Percentiles rank a stretch among this genome's conserved stretches.
phyloP scores from a whole-genome alignment of 73 alveolate genomes.

The Strombidium stylifer region DNA sequence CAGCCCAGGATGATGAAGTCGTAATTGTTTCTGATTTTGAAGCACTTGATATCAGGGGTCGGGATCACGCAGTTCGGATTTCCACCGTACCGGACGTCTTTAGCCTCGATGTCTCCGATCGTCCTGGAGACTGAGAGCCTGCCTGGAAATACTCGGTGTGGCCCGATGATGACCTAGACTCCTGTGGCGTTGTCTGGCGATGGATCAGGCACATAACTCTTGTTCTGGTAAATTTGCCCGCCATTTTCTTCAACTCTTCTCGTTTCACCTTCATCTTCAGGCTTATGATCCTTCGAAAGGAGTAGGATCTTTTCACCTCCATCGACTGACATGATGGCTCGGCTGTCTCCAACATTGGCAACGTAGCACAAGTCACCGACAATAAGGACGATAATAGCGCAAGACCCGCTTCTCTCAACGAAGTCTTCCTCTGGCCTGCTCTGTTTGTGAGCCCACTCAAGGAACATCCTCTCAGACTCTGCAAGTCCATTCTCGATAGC shows the following conservation, averaged over 20 bases:
- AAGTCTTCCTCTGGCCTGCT: slow-evolving; percentile 34
- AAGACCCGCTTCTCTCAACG: slow-evolving; percentile 71
- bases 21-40: slow-evolving; percentile 5
- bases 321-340: slow-evolving; percentile 67
- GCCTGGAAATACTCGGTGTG: slow-evolving; percentile 68
- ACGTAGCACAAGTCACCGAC: slow-evolving; percentile 77
- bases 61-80: slow-evolving; percentile 49
- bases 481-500: slow-evolving; percentile 91
- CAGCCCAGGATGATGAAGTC: slow-evolving; percentile 62
- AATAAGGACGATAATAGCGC: slow-evolving; percentile 70
- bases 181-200: no score
- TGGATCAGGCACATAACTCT: no score
- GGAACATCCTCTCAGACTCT: slow-evolving; percentile 86
- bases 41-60: slow-evolving; percentile 44
- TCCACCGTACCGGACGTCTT: slow-evolving; percentile 60
- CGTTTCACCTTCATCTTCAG: slow-evolving; percentile 68
- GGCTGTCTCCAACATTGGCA: slow-evolving; percentile 93
- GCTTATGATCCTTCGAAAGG: slow-evolving; percentile 82
- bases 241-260: slow-evolving; percentile 54
- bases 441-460: slow-evolving; percentile 65
- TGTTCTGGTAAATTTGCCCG: slow-evolving; percentile 77
- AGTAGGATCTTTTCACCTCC: slow-evolving; percentile 57
- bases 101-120: slow-evolving; percentile 67
- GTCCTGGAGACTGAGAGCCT: slow-evolving; percentile 65
- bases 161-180: no score